Evolutionary conservation across 257 asterid genomes (phyloP).

Genomic region (Craterostigma plantagineum): DNA sequence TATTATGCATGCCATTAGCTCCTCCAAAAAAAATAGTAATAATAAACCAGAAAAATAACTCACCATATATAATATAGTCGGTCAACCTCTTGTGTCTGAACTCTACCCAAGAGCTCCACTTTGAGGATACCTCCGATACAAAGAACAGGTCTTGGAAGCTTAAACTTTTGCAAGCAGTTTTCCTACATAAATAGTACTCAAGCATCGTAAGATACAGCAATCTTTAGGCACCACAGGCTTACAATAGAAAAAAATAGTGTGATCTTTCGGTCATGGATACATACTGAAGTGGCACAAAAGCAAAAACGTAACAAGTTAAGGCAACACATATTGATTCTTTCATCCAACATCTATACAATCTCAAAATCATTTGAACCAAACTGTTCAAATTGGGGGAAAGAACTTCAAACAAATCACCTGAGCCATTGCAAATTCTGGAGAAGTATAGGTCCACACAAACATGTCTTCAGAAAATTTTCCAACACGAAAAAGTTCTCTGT

Average conservation of each 20-base stretch:
- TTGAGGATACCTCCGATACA: constrained; percentile 64
- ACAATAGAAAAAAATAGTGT: too few species aligned
- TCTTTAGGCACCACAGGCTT: too few species aligned
- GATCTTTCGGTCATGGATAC: too few species aligned
- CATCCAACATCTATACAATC: constrained; percentile 7
- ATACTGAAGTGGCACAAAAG: constrained; percentile 1
- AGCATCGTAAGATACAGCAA: too few species aligned
- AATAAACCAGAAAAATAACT: constrained; percentile 8
- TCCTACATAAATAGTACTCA: constrained; percentile 23
- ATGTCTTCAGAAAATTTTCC: constrained; percentile 21
- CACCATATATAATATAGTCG: constrained; percentile 60
- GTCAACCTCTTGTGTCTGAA: constrained; percentile 65
- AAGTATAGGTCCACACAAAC: constrained; percentile 46
- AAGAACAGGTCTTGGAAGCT: constrained; percentile 54
- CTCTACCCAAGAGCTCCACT: constrained; percentile 72
- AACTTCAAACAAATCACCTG: constrained; percentile 19
- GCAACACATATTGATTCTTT: too few species aligned
- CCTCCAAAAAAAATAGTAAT: not conserved
- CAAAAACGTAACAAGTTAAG: too few species aligned
- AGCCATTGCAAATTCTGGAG: constrained; percentile 53
- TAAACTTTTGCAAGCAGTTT: constrained; percentile 48
- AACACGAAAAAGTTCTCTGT: constrained; percentile 10
- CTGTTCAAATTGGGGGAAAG: not conserved
- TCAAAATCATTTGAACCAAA: not conserved
- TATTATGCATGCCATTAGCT: not conserved